Base-by-base conservation (phyloP, 176 grass and related monocot genomes). In the Phyllostachys edulis region DNA sequence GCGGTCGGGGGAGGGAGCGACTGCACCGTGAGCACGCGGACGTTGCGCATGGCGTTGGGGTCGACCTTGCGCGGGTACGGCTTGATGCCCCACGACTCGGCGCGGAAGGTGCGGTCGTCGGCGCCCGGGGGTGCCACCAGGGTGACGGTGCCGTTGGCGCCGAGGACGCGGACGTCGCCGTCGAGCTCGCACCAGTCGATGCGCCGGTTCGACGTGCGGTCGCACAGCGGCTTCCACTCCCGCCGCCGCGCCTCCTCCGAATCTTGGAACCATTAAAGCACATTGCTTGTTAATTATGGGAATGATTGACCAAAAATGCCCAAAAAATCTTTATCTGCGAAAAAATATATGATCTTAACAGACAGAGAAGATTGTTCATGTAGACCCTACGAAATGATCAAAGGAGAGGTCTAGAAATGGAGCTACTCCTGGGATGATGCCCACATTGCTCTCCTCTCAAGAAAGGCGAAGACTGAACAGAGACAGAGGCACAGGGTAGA, bases 21-120 rank as follows among this genome's bases (percentile, higher is more conserved):
- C 18, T 46, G 90, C 78, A 94, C 92, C 0, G 84, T 90, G 27
- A 94, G 20, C 20, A 34, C 55, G 16, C 78, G 65, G 1, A 94
- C 20, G 9, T 41, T 0, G 3, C 21, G 67, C 92, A 94, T 94
- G 34, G 92, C 92, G 32, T 86, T 87, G 21, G 67, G 18, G 84
- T 95, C 85, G 3, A 78, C 90, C 86, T 92, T 92, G 81, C 88
- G 85, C 6, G 90, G 93, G 85, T 95, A 90, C 24, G 92, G 92
- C 81, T 83, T 88, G 62, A 94, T 55, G 16, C 72, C 65, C 92
- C 92, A 94, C 11, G 86, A 79, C 85, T 94, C 90, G 42, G 64
- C 76, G 51, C 88, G 80, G 75, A 89, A 92, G 54, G 78, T 80
- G 9, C 75, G 84, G 14, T 52, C 39, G 69, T 81, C 87, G 1